phyloP scores from a whole-genome alignment of 768 basidiomycete species.

The Rhizopogon sp. region DNA sequence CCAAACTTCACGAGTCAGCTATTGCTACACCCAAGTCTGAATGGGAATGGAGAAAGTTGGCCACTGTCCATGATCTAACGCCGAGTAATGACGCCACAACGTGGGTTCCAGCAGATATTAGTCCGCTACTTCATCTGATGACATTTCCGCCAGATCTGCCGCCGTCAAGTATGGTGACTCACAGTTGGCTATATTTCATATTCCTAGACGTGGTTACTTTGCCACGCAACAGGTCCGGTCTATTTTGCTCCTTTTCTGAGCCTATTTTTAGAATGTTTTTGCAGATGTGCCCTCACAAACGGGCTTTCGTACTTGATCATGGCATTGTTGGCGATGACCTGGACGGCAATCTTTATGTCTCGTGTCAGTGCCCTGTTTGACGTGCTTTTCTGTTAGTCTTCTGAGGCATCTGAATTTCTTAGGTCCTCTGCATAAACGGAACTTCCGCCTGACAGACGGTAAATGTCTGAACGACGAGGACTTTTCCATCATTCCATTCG shows the following conservation, averaged over 20 bases:
- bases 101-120: slow-evolving; percentile 20
- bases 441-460: slow-evolving; percentile 53
- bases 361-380: slow-evolving; percentile 31
- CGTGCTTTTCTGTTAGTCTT: background rate
- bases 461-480: slow-evolving; percentile 54
- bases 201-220: slow-evolving; percentile 53
- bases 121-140: background rate
- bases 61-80: slow-evolving; percentile 41
- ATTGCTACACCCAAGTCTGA: slow-evolving; percentile 39
- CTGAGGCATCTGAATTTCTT: slow-evolving; percentile 5
- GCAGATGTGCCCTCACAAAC: slow-evolving; percentile 44
- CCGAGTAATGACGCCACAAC: slow-evolving; percentile 44
- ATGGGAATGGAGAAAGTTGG: slow-evolving; percentile 57
- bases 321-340: slow-evolving; percentile 64
- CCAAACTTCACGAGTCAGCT: slow-evolving; percentile 36
- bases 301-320: slow-evolving; percentile 67
- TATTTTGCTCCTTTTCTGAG: background rate
- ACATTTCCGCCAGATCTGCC: slow-evolving; percentile 25
- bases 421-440: slow-evolving; percentile 64
- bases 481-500: slow-evolving; percentile 58
- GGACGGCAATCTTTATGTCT: slow-evolving; percentile 45
- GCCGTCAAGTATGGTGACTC: slow-evolving; percentile 60
- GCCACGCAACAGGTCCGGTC: slow-evolving; percentile 61
- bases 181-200: slow-evolving; percentile 64
- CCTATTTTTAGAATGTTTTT: background rate